These are phyloP conservation scores for Mycena galericulata DNA, from an alignment of 768 basidiomycete genomes.

Conservation along the genomic window DNA sequence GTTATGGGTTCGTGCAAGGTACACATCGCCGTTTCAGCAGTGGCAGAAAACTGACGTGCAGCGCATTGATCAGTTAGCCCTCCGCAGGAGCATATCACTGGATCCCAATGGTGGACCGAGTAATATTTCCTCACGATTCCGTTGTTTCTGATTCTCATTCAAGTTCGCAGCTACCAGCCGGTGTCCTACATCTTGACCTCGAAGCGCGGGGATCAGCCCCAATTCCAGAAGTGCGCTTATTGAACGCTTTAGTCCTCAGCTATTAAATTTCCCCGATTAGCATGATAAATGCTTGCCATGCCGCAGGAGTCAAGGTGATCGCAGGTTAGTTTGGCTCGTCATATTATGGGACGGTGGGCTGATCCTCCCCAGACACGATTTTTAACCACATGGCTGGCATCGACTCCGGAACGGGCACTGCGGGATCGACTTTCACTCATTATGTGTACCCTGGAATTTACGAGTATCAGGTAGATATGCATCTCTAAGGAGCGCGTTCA, in stretches of 20 bases:
- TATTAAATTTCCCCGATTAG: slow-evolving; percentile 28
- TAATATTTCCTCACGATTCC: no score
- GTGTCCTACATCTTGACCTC: slow-evolving; percentile 75
- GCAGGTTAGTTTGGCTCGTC: slow-evolving; percentile 47
- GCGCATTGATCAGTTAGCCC: slow-evolving; percentile 67
- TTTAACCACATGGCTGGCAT: slow-evolving; percentile 75
- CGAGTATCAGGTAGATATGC: slow-evolving; percentile 51
- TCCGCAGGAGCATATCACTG: slow-evolving; percentile 68
- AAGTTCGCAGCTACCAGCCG: slow-evolving; percentile 76
- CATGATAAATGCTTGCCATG: slow-evolving; percentile 64
- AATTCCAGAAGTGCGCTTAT: slow-evolving; percentile 58
- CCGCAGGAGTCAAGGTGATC: slow-evolving; percentile 69
- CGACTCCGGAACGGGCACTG: slow-evolving; percentile 62
- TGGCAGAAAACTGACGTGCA: no score
- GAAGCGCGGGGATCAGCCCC: slow-evolving; percentile 70
- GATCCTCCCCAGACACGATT: slow-evolving; percentile 57
- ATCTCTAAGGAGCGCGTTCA: neutral
- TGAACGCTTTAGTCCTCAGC: slow-evolving; percentile 15
- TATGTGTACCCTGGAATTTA: slow-evolving; percentile 66
- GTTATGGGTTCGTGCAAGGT: slow-evolving; percentile 81
- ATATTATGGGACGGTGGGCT: no score
- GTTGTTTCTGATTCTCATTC: no score
- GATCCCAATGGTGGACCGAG: slow-evolving; percentile 81
- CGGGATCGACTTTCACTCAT: slow-evolving; percentile 63
- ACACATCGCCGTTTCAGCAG: slow-evolving; percentile 30